Conservation (phyloP, 164 flowering plant genomes). For the Litsea cubeba region DNA sequence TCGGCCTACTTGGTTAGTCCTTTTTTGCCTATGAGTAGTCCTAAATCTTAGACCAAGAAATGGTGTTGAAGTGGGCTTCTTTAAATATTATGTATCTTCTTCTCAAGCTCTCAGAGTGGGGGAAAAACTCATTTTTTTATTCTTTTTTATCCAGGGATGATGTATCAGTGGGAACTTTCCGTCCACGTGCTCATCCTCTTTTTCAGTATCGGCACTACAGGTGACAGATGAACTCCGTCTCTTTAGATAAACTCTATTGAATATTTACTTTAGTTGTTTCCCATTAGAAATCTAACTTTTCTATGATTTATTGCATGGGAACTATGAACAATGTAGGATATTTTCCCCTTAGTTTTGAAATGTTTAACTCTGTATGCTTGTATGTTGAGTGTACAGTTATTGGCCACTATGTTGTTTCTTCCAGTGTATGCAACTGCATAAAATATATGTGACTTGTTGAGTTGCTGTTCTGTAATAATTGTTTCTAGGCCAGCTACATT, state of each 20-base stretch:
- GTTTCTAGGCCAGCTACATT: background rate
- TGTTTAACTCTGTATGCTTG: background rate
- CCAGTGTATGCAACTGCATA: background rate
- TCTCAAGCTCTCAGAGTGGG: background rate
- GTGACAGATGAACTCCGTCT: slow-evolving; percentile 24
- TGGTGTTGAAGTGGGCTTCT: too few species aligned
- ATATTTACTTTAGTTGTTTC: background rate
- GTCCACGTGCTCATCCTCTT: slow-evolving; percentile 78
- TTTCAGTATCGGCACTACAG: slow-evolving; percentile 98
- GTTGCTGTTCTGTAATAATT: background rate
- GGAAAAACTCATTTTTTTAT: background rate
- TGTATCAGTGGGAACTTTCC: slow-evolving; percentile 67
- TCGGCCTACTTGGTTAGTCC: background rate
- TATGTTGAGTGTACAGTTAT: background rate
- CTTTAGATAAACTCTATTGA: background rate
- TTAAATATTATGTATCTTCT: background rate
- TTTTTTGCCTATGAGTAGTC: too few species aligned
- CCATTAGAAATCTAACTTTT: background rate
- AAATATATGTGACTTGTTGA: background rate
- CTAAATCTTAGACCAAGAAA: too few species aligned
- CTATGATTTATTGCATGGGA: background rate
- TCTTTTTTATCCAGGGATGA: slow-evolving; percentile 67
- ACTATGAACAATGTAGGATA: background rate
- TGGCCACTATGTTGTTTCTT: background rate
- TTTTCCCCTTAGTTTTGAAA: background rate